Percentiles rank a stretch among this genome's conserved stretches.
phyloP scores from a whole-genome alignment of 176 grass and related monocot species.

The Zea mays region DNA sequence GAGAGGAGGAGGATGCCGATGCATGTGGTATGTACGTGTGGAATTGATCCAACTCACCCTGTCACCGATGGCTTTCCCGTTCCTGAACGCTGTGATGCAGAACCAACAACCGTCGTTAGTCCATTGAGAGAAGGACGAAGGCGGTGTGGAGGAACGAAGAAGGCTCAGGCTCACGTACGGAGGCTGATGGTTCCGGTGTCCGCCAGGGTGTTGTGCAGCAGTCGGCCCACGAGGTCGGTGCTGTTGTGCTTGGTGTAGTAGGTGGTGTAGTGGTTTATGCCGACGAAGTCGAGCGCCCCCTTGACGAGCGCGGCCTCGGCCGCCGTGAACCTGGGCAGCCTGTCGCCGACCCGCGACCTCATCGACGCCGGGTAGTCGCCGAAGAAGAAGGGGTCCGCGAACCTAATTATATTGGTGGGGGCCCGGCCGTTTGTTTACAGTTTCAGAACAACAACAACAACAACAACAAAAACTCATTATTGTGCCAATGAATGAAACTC shows the following conservation, averaged over 20 bases:
- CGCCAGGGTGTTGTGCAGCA: constrained; percentile 63
- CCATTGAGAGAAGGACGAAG: too few species aligned
- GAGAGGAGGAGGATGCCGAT: too few species aligned
- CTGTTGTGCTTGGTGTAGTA: constrained; percentile 71
- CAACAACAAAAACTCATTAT: too few species aligned
- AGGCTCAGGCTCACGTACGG: too few species aligned
- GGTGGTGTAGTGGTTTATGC: constrained; percentile 96
- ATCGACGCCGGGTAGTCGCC: constrained; percentile 84
- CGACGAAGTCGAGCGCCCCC: constrained; percentile 90
- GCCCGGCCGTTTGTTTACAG: too few species aligned
- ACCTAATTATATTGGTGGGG: too few species aligned
- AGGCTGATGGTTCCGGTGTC: constrained; percentile 84
- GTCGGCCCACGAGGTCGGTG: constrained; percentile 45
- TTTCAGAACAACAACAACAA: too few species aligned
- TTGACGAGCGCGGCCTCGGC: constrained; percentile 66
- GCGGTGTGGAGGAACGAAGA: too few species aligned
- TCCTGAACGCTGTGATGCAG: constrained; percentile 79
- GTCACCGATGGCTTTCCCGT: constrained; percentile 62
- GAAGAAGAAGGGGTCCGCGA: constrained; percentile 91
- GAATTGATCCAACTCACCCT: too few species aligned
- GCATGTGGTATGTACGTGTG: too few species aligned
- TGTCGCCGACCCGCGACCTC: constrained; percentile 59
- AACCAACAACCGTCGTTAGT: too few species aligned
- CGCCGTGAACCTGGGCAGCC: constrained; percentile 69
- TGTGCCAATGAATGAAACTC: too few species aligned